Conservation (phyloP, 2,329 filamentous ascomycete genomes). For the Cadophora sp. region DNA sequence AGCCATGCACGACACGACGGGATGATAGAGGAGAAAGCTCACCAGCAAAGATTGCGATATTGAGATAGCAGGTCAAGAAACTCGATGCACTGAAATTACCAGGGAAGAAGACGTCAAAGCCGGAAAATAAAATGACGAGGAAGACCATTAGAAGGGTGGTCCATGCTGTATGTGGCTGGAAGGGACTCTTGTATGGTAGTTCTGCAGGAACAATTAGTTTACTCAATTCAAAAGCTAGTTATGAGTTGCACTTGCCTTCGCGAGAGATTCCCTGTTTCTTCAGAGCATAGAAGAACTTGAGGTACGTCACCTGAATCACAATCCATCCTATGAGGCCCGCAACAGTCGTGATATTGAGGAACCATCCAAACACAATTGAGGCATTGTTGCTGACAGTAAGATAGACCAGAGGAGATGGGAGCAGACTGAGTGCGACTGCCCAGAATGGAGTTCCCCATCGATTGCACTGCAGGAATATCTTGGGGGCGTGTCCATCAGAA, state of each 20-base stretch:
- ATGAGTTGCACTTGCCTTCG: constrained; percentile 30
- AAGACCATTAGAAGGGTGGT: constrained; percentile 45
- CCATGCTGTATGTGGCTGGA: constrained; percentile 70
- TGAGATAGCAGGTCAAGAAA: constrained; percentile 71
- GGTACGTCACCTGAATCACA: constrained; percentile 62
- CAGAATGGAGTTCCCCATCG: constrained; percentile 62
- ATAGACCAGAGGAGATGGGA: constrained; percentile 69
- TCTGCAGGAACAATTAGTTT: background rate
- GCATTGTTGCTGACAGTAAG: constrained; percentile 66
- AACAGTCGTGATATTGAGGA: constrained; percentile 66
- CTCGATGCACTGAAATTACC: constrained; percentile 65
- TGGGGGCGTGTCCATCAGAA: constrained; percentile 59
- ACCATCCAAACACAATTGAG: constrained; percentile 72
- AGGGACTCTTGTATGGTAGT: constrained; percentile 57
- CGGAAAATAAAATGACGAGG: constrained; percentile 45
- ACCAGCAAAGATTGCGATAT: constrained; percentile 23
- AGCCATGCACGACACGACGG: background rate
- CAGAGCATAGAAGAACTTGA: constrained; percentile 65
- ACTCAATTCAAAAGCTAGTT: background rate
- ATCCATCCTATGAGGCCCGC: constrained; percentile 38
- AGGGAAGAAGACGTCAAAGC: constrained; percentile 77
- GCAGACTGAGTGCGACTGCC: constrained; percentile 58
- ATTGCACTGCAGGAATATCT: constrained; percentile 59
- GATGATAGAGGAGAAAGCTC: background rate
- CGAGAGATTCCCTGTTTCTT: constrained; percentile 56